Evolutionary conservation across 2,329 filamentous ascomycete species (phyloP).

Genomic region (Trichoderma hamatum): DNA sequence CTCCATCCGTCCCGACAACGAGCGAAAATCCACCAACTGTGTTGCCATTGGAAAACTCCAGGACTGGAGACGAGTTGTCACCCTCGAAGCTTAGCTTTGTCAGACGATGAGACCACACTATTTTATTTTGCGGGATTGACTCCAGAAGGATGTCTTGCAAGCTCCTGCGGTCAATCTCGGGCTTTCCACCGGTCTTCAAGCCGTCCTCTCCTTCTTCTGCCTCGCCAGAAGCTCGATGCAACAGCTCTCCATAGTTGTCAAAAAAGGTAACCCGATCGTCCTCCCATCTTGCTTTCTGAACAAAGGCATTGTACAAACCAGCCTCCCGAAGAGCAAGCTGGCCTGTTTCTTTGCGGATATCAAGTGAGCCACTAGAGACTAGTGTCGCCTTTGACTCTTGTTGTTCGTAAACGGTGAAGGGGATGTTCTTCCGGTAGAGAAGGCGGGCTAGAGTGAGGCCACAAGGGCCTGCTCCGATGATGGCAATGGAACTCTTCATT

Average conservation of each 20-base stretch:
- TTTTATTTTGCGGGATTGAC: constrained; percentile 6
- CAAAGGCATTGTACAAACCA: constrained; percentile 8
- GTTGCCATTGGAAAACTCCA: constrained; percentile 12
- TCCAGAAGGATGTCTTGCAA: constrained; percentile 8
- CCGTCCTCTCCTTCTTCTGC: constrained; percentile 8
- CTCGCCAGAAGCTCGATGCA: constrained; percentile 13
- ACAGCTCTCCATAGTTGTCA: constrained; percentile 5
- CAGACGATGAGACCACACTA: constrained; percentile 12
- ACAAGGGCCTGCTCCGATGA: constrained; percentile 13
- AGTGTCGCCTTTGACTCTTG: not conserved
- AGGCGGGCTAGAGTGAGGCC: constrained; percentile 14
- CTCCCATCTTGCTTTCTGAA: constrained; percentile 13
- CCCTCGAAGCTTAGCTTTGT: constrained; percentile 1
- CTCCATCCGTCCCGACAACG: constrained; percentile 4
- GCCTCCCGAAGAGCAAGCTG: constrained; percentile 12
- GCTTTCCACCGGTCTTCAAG: constrained; percentile 5
- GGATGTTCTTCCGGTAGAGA: constrained; percentile 4
- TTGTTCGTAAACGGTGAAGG: not conserved
- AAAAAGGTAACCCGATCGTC: constrained; percentile 15
- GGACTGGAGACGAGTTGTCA: constrained; percentile 2
- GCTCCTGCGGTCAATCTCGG: constrained; percentile 12
- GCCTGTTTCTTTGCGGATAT: constrained; percentile 15
- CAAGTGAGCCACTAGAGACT: constrained; percentile 11
- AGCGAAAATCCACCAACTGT: constrained; percentile 6
- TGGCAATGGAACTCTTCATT: constrained; percentile 15